These are phyloP conservation scores for Pterula multifida DNA, from an alignment of 1,284 basidiomycete genomes.

Conservation along the genomic window DNA sequence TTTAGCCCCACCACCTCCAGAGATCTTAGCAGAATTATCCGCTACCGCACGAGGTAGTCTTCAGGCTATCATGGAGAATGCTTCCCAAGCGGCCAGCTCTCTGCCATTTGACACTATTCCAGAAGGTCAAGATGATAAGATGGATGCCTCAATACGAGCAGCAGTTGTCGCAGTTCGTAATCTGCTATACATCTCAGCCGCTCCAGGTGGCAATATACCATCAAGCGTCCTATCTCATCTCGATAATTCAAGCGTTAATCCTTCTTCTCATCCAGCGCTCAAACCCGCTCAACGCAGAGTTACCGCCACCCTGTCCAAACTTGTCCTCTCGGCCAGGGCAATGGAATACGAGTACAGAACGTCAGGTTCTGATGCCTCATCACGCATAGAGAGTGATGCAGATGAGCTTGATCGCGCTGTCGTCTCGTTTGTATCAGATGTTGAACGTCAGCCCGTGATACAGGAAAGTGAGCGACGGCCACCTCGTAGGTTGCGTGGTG, in stretches of 20 bases:
- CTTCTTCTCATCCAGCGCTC: constrained; percentile 41
- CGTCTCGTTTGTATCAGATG: constrained; percentile 58
- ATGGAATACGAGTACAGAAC: constrained; percentile 65
- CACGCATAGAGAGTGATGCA: constrained; percentile 65
- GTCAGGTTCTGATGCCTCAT: constrained; percentile 48
- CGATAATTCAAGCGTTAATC: constrained; percentile 28
- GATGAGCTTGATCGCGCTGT: constrained; percentile 70
- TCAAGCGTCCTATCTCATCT: constrained; percentile 40
- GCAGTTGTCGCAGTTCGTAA: constrained; percentile 66
- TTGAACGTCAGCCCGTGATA: constrained; percentile 34
- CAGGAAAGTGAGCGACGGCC: constrained; percentile 17
- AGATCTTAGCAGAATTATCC: constrained; percentile 47
- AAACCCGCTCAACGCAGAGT: constrained; percentile 69
- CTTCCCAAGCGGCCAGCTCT: constrained; percentile 30
- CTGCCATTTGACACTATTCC: constrained; percentile 19
- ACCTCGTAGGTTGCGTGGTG: constrained; percentile 49
- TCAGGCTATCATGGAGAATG: constrained; percentile 48
- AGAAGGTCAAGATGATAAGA: constrained; percentile 37
- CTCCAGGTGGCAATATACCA: constrained; percentile 51
- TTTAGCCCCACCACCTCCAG: constrained; percentile 43
- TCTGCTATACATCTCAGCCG: constrained; percentile 59
- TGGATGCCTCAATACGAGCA: constrained; percentile 49
- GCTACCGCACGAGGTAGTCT: constrained; percentile 47
- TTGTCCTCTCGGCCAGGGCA: constrained; percentile 65
- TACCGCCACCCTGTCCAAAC: constrained; percentile 64